Evolutionary conservation across 2,329 filamentous ascomycete genomes (phyloP), one percentile per base, ranked within the genome.

Genomic region (Cladorrhinum sp.): DNA sequence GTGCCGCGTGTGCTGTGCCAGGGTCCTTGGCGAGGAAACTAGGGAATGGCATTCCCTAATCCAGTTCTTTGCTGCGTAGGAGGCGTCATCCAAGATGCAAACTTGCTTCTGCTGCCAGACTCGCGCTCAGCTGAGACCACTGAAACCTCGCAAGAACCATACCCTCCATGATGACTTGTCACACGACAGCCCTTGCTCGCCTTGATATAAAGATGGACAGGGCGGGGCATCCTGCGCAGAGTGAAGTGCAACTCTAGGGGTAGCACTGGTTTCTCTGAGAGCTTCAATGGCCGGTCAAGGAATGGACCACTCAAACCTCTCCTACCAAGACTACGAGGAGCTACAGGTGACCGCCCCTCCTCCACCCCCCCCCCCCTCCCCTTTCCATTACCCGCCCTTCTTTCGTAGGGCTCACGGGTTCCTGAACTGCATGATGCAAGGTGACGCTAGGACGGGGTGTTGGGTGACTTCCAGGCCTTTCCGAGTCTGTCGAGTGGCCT

Each of bases 401-500:
- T 21, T 21, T 12, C 16, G 5, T 16, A 3, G n/a, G 3, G 16
- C 6, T 18, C 42, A 46, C n/a, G 42, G 42, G 42, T 20, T 20
- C n/a, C 42, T 46, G 42, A 16, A 46, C 42, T 46, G 42, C 42
- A 46, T 46, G 36, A 49, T 57, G 54, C 54, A 49, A 6, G 54
- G 36, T 49, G 39, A 57, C 36, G 54, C 42, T 49, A 26, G 26
- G 23, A 33, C 21, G 54, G 42, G 36, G 21, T 46, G 39, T 18
- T 57, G 39, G 54, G 24, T 49, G 21, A 33, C 33, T 20, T 18
- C 39, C 36, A 26, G 9, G 18, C 54, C 54, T 57, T 20, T 20
- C 54, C 54, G 33, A 30, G 42, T 46, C 54, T 46, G 54, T 48
- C 42, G 18, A 49, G 42, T 57, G 54, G 54, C 39, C 39, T 49